A percentile compares a stretch with the other conserved stretches of the same genome.
Evolutionary conservation across 2,329 filamentous ascomycete species (phyloP).

Genomic region (Sclerotinia sclerotiorum): DNA sequence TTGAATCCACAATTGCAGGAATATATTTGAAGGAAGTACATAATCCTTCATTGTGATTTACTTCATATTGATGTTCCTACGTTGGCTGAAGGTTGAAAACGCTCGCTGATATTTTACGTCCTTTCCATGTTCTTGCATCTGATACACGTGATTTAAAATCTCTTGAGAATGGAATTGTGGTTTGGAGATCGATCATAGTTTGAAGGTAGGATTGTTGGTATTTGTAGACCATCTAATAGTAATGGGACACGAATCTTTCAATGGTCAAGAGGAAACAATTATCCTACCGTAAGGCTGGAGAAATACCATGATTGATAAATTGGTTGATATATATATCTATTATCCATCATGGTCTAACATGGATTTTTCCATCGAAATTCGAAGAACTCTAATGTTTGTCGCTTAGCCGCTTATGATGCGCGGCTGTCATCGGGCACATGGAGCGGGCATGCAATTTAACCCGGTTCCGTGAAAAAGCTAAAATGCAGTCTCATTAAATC

Average conservation of each 20-base stretch:
- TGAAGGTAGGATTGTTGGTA: too few species aligned
- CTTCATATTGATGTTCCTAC: neutral
- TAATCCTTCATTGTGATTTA: neutral
- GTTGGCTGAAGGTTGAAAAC: neutral
- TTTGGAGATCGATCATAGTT: too few species aligned
- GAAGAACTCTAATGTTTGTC: neutral
- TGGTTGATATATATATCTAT: too few species aligned
- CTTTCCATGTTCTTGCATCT: too few species aligned
- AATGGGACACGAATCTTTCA: neutral
- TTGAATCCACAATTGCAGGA: neutral
- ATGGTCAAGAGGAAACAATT: neutral
- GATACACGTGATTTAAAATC: too few species aligned
- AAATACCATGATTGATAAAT: neutral
- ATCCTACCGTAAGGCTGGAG: neutral
- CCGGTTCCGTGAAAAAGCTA: constrained; percentile 21
- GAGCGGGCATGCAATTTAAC: constrained; percentile 12
- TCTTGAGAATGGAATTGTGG: too few species aligned
- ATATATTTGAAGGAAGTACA: neutral
- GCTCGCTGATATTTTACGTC: constrained; percentile 1
- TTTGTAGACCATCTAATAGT: too few species aligned
- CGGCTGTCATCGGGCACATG: neutral
- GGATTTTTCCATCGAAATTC: neutral
- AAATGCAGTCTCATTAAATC: constrained; percentile 14
- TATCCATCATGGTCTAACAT: neutral
- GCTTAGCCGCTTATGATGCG: neutral